Evolutionary conservation across 164 flowering plant species (phyloP), one percentile per base, ranked within the genome.

Genomic region (Sedum album): DNA sequence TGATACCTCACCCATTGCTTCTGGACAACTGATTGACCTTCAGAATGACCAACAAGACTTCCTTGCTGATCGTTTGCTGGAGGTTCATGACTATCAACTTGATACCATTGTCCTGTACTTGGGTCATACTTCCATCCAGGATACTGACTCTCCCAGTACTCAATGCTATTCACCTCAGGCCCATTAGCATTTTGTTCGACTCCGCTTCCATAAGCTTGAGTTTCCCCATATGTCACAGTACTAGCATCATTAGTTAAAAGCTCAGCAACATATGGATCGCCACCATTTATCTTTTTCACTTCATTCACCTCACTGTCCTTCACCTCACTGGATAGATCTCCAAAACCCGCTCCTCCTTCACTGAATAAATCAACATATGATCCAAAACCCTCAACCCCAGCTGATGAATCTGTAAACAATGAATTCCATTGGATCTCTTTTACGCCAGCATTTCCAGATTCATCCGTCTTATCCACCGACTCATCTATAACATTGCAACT

Each of bases 41-140:
- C 71, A 11, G 71, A 68, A 60, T 66, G 63, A 15, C 73, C 71
- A 31, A 73, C 82, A 65, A 62, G 62, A 49, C 9, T 66, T 60
- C 57, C 82, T 57, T 57, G 62, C 66, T 80, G 84, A 17, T 25
- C 18, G 75, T 31, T 79, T 35, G 63, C 74, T 18, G 70, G 65
- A 46, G 71, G 77, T 69, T 77, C 77, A 73, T 64, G 73, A 73
- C 77, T 80, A 73, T 83, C 96, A 65, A 85, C 72, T 70, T 86
- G 96, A 82, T 82, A 78, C 97, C 99, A 94, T 68, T 91, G 87
- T 55, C 94, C 96, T 49, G 93, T 76, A 75, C 20, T 79, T 0
- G 78, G 66, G 62, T 92, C 97, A 80, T 79, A 83, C 70, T 71
- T 81, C 99, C 99, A 95, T 8, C 98, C 99, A 1, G 97, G 99